Conservation (phyloP, 1,284 basidiomycete genomes). For the Tilletia indica region DNA sequence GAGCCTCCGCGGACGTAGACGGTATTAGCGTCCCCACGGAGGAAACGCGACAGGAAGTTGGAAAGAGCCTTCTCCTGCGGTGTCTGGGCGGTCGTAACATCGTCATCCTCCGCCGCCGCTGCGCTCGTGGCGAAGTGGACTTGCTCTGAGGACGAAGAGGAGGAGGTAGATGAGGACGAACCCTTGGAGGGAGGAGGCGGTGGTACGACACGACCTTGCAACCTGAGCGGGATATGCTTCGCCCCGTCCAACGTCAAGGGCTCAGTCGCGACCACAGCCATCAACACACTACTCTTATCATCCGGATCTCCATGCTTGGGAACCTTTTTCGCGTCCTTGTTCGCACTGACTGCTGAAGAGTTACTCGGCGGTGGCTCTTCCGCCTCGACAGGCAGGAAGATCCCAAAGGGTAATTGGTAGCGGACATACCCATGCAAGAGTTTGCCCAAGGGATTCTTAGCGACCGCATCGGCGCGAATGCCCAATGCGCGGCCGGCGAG, state of each 20-base stretch:
- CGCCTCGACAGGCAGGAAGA: conserved; percentile 37
- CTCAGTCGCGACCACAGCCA: conserved; percentile 46
- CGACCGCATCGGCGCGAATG: conserved; percentile 41
- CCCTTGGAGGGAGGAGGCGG: conserved; percentile 28
- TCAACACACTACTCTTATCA: conserved; percentile 28
- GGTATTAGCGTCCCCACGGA: conserved; percentile 46
- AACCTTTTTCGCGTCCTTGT: conserved; percentile 26
- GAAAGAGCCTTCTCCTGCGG: conserved; percentile 41
- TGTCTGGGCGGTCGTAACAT: conserved; percentile 22
- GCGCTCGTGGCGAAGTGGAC: background rate
- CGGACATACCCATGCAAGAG: conserved; percentile 40
- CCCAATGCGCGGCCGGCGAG: conserved; percentile 39
- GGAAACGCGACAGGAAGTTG: conserved; percentile 46
- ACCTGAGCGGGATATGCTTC: conserved; percentile 34
- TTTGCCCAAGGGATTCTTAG: conserved; percentile 44
- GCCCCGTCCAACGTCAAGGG: conserved; percentile 42
- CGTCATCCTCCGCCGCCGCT: background rate
- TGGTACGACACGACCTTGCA: conserved; percentile 43
- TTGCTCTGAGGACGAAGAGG: background rate
- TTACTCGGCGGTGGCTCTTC: background rate
- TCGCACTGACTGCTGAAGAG: background rate
- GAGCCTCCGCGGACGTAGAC: conserved; percentile 48
- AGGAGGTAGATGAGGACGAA: background rate
- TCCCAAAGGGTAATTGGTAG: conserved; percentile 47
- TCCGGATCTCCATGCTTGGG: conserved; percentile 18